Evolutionary conservation across 441 rosid genomes (phyloP), one percentile per base, ranked within the genome.

Genomic region (Francoa sonchifolia): DNA sequence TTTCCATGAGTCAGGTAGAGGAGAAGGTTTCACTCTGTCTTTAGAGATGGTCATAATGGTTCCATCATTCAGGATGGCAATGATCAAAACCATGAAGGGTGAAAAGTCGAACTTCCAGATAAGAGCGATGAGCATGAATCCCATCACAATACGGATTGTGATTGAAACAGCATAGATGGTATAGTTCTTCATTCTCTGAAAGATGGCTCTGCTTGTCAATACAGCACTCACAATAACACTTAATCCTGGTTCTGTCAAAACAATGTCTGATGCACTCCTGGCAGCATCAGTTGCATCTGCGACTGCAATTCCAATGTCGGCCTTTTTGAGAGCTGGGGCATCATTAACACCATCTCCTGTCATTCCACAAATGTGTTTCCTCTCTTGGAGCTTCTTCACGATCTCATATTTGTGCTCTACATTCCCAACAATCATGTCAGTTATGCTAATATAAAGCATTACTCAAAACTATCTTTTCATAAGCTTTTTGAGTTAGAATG

Each of bases 331-430:
- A 4, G 79, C 79, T 6, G 79, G 76, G 9, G 81, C 79, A 5
- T 71, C 79, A 34, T 74, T 77, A 11, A 77, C 74, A 39, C 79
- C 79, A 48, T 74, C 68, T 26, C 74, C 86, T 13, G 79, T 71
- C 71, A 74, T 66, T 47, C 86, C 69, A 8, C 69, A 51, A 9
- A 71, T 68, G 52, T 77, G 79, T 34, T 73, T 71, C 39, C 57
- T 33, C 1, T 47, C 51, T 42, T 74, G 81, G 15, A 74, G 30
- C 47, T 67, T 58, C 64, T 48, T 64, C 19, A 74, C 79, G 40
- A 67, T 77, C 67, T 74, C 77, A 22, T 67, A 76, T 33, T 72
- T 60, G 30, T 76, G 83, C 36, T 76, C 83, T 62, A 50, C 25
- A 53, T 8, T 3, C 6, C 13, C 2, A 26, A 28, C 5, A 10